These are phyloP conservation scores for Phytophthora pisi DNA, from an alignment of 352 stramenopile species.

Conservation along the genomic window DNA sequence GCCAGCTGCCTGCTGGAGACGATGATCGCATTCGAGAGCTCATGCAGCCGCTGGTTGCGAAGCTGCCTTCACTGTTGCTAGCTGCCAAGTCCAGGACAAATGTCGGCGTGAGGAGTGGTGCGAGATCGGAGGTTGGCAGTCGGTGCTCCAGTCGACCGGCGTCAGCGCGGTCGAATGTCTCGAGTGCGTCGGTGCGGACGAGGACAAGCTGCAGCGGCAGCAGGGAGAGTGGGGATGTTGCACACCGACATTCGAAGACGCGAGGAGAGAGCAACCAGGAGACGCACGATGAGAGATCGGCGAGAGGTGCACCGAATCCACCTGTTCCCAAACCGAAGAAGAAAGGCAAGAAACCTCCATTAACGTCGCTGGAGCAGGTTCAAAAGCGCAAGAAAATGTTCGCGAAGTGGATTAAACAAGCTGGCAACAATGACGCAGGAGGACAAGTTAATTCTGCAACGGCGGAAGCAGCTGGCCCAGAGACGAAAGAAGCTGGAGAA, in stretches of 20 bases:
- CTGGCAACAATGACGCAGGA: conserved; percentile 11
- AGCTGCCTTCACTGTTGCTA: conserved; percentile 70
- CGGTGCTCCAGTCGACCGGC: conserved; percentile 30
- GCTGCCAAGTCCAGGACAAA: conserved; percentile 42
- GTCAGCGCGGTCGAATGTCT: conserved; percentile 29
- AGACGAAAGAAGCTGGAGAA: conserved; percentile 4
- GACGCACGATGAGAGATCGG: conserved; percentile 32
- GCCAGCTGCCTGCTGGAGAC: conserved; percentile 52
- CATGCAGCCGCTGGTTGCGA: conserved; percentile 80
- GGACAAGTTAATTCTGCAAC: not conserved
- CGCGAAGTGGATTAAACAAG: conserved; percentile 70
- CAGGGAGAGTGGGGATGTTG: conserved; percentile 12
- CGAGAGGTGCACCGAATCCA: conserved; percentile 15
- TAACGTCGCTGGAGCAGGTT: conserved; percentile 59
- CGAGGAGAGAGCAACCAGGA: conserved; percentile 47
- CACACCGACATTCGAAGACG: conserved; percentile 13
- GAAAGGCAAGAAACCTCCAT: conserved; percentile 34
- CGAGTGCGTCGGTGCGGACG: conserved; percentile 20
- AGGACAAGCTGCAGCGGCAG: conserved; percentile 3
- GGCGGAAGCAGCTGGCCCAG: conserved; percentile 1
- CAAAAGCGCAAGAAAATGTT: conserved; percentile 79
- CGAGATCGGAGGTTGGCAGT: conserved; percentile 20
- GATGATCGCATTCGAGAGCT: conserved; percentile 70
- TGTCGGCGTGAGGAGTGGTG: conserved; percentile 5
- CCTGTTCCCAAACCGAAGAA: conserved; percentile 36